Percentiles rank a stretch among this genome's conserved stretches.
phyloP scores from a whole-genome alignment of 2,329 filamentous ascomycete species.

The Colletotrichum destructivum region DNA sequence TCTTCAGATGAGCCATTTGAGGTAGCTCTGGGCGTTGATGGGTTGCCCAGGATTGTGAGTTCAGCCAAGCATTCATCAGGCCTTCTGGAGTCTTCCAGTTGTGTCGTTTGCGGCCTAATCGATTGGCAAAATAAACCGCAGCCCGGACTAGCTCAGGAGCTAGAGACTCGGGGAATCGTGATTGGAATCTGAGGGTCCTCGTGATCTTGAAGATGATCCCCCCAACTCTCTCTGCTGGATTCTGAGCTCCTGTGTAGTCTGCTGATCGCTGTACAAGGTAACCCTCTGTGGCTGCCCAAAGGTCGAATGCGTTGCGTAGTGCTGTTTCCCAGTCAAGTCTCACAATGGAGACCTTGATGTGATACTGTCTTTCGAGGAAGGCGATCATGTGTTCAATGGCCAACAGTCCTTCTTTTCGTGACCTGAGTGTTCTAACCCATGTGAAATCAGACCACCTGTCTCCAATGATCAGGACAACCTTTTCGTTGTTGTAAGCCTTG shows the following conservation, averaged over 20 bases:
- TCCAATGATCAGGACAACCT: too few species aligned
- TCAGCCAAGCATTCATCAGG: not conserved
- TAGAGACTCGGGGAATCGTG: not conserved
- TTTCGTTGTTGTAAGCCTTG: not conserved
- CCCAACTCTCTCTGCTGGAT: slow-evolving; percentile 3
- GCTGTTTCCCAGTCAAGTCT: too few species aligned
- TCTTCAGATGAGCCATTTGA: not conserved
- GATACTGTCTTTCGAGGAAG: too few species aligned
- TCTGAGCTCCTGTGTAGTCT: slow-evolving; percentile 3
- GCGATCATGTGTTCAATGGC: too few species aligned
- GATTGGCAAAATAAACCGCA: too few species aligned
- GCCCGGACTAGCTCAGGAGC: not conserved
- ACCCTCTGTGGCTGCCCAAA: not conserved
- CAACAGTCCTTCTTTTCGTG: too few species aligned
- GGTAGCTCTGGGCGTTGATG: not conserved
- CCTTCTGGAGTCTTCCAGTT: not conserved
- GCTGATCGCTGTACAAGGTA: not conserved
- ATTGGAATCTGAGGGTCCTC: not conserved
- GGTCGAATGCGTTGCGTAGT: not conserved
- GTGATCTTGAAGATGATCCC: not conserved
- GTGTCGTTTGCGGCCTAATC: not conserved
- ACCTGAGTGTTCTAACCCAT: too few species aligned
- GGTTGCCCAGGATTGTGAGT: not conserved
- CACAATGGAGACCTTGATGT: too few species aligned
- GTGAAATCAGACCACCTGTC: too few species aligned